Evolutionary conservation across 1,139 yeast genomes (phyloP), one percentile per base, ranked within the genome.

Genomic region (Blastobotrys illinoisensis): DNA sequence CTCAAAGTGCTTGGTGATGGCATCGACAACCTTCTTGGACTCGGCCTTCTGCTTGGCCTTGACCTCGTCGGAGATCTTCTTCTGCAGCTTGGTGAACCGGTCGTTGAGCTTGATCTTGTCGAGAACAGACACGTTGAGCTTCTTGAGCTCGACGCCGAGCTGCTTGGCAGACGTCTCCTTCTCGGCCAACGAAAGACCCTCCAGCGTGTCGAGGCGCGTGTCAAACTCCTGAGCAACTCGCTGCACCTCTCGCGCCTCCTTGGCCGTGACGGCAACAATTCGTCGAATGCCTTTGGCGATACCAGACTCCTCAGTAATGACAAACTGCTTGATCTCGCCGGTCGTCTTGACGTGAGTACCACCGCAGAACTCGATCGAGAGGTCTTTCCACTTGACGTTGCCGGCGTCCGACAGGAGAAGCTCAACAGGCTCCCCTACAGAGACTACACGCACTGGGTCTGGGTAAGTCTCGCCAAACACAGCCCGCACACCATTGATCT

Each of bases 401-500:
- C 74, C 62, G 62, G 98, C 97, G 63, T 85, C 77, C 9, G 79
- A 76, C 60, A 91, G 70, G 62, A 93, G 76, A 5, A 87, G 95
- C 21, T 88, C 93, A 51, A 95, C 88, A 49, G 97, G 83, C 47
- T 81, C 86, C 68, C 99, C 99, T 66, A 95, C 88, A 44, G 97
- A 88, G 54, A 93, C 97, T 63, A 93, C 99, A 71, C 99, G 84
- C 40, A 93, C 99, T 49, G 99, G 99, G 68, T 93, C 98, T 45
- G 99, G 99, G 69, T 93, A 93, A 3, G 97, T 89, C 77, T 93
- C 99, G 65, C 99, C 99, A 67, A 93, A 95, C 47, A 93, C 99
- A 53, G 99, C 99, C 74, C 99, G 88, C 54, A 95, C 83, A 24
- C 98, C 96, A 61, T 73, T 74, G 64, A 93, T 91, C 53, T 80